Evolutionary conservation across 768 basidiomycete genomes (phyloP).

Genomic region (Suillus spraguei): DNA sequence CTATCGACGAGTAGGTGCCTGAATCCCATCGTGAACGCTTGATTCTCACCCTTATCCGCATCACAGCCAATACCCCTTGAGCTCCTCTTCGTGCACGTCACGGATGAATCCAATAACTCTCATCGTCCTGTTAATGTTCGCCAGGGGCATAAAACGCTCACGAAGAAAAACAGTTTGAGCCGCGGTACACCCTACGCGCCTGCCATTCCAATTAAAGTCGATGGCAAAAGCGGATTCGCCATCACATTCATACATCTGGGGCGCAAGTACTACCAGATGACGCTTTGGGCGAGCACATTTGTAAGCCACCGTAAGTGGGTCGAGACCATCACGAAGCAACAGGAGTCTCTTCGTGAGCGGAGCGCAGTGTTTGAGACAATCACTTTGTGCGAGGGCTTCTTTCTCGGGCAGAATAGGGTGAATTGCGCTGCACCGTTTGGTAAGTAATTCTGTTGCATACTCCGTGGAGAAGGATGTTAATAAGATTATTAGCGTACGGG

Average conservation of each 20-base stretch:
- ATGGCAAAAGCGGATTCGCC: constrained; percentile 83
- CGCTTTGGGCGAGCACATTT: constrained; percentile 87
- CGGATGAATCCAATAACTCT: constrained; percentile 56
- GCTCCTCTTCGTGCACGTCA: constrained; percentile 78
- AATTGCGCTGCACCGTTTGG: constrained; percentile 88
- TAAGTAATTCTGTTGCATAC: constrained; percentile 48
- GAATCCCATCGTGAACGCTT: not conserved
- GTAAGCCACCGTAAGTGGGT: constrained; percentile 92
- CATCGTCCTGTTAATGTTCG: constrained; percentile 38
- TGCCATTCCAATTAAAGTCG: constrained; percentile 52
- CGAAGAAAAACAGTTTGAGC: constrained; percentile 47
- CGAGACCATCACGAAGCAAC: constrained; percentile 88
- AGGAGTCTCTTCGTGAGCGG: constrained; percentile 79
- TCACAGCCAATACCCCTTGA: constrained; percentile 93
- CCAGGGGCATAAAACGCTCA: constrained; percentile 44
- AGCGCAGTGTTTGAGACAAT: constrained; percentile 87
- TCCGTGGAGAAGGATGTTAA: constrained; percentile 5
- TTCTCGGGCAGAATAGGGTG: constrained; percentile 81
- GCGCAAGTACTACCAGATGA: constrained; percentile 87
- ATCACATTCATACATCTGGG: constrained; percentile 95
- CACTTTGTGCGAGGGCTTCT: constrained; percentile 86
- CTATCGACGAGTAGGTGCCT: constrained; percentile 77
- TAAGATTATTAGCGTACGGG: constrained; percentile 61
- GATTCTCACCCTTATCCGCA: constrained; percentile 13
- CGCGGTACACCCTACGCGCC: constrained; percentile 44